Percentiles rank a stretch among this genome's conserved stretches.
Evolutionary conservation across 768 basidiomycete genomes (phyloP).

Genomic region (Rhizopogon vesiculosus): DNA sequence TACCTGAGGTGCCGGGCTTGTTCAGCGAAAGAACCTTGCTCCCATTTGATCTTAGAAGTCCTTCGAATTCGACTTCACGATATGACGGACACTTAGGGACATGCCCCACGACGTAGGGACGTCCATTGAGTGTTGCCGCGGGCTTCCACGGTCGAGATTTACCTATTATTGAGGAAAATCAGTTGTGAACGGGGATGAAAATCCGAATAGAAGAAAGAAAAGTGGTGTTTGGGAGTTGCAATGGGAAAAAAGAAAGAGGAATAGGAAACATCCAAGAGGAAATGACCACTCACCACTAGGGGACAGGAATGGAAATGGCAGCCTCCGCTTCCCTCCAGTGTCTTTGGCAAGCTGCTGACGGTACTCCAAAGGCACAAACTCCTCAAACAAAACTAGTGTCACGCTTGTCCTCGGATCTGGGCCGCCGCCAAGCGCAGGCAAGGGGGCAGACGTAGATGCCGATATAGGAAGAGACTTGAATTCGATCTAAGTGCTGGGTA

Average conservation of each 20-base stretch:
- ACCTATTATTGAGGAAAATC: constrained; percentile 3
- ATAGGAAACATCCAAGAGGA: constrained; percentile 30
- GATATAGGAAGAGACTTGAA: constrained; percentile 70
- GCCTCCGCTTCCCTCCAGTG: constrained; percentile 48
- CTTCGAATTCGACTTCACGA: constrained; percentile 78
- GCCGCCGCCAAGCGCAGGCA: constrained; percentile 6
- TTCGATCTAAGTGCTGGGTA: constrained; percentile 54
- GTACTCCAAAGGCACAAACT: constrained; percentile 89
- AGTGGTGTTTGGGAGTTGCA: too few relatives aligned
- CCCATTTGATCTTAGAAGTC: constrained; percentile 54
- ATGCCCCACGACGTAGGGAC: constrained; percentile 63
- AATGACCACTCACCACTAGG: constrained; percentile 15
- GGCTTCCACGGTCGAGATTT: constrained; percentile 65
- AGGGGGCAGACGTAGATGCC: constrained; percentile 11
- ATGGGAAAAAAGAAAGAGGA: neutral
- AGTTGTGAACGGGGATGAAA: neutral
- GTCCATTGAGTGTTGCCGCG: constrained; percentile 76
- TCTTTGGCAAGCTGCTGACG: constrained; percentile 64
- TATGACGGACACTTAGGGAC: constrained; percentile 48
- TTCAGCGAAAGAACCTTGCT: constrained; percentile 36
- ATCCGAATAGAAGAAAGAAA: neutral
- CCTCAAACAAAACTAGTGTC: constrained; percentile 83
- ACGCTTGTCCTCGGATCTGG: constrained; percentile 69
- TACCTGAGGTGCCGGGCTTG: constrained; percentile 9
- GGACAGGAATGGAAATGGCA: constrained; percentile 66